Evolutionary conservation across 768 basidiomycete genomes (phyloP).

Genomic region (Leccinum subgranulosum): DNA sequence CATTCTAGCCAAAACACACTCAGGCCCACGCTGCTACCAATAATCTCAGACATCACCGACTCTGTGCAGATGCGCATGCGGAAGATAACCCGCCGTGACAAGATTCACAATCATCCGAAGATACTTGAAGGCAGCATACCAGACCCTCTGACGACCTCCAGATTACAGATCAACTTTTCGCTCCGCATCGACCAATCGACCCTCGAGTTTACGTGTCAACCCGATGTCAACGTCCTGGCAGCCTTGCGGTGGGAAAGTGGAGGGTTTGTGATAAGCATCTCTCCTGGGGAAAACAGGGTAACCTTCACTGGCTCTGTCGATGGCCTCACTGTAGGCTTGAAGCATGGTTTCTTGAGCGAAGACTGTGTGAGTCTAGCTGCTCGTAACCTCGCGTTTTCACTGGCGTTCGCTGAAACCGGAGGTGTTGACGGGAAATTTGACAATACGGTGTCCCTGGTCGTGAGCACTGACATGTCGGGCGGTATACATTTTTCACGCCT

Average conservation of each 20-base stretch:
- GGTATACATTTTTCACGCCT: slow-evolving; percentile 79
- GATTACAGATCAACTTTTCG: slow-evolving; percentile 78
- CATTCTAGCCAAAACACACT: slow-evolving; percentile 87
- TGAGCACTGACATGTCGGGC: slow-evolving; percentile 85
- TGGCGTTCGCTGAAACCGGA: slow-evolving; percentile 59
- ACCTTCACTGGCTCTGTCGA: slow-evolving; percentile 78
- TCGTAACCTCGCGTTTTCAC: slow-evolving; percentile 76
- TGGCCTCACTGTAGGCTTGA: slow-evolving; percentile 76
- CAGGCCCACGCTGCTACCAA: slow-evolving; percentile 78
- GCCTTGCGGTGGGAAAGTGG: slow-evolving; percentile 93
- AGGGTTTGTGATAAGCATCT: slow-evolving; percentile 78
- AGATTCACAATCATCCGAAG: slow-evolving; percentile 12
- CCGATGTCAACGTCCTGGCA: slow-evolving; percentile 90
- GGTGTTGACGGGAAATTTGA: slow-evolving; percentile 33
- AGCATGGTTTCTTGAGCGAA: slow-evolving; percentile 82
- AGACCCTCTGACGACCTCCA: slow-evolving; percentile 31
- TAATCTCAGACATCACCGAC: slow-evolving; percentile 72
- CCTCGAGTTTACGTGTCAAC: slow-evolving; percentile 82
- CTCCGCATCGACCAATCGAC: slow-evolving; percentile 89
- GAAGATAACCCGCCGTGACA: slow-evolving; percentile 36
- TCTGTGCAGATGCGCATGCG: slow-evolving; percentile 71
- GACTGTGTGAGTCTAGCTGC: slow-evolving; percentile 80
- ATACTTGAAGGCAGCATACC: slow-evolving; percentile 6
- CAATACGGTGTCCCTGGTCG: slow-evolving; percentile 64
- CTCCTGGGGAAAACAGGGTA: slow-evolving; percentile 68